Conservation (phyloP, 176 grass and related monocot genomes). For the Musa acuminata region DNA sequence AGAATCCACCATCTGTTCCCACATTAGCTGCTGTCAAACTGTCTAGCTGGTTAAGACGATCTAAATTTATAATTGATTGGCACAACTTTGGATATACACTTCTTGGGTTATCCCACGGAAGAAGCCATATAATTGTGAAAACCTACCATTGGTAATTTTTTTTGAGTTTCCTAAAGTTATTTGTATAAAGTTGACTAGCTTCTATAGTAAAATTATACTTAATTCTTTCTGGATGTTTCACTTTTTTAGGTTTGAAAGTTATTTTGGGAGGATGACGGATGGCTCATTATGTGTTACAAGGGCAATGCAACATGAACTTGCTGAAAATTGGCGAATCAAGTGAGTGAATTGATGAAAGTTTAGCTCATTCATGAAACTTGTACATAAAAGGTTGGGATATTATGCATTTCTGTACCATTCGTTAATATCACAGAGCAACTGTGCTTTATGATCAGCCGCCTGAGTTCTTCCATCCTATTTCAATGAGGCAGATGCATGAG, state of each 20-base stretch:
- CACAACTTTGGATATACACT: constrained; percentile 97
- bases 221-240: constrained; percentile 2
- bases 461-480: constrained; percentile 92
- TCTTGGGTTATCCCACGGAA: constrained; percentile 70
- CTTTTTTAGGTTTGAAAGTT: constrained; percentile 73
- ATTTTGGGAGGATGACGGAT: constrained; percentile 80
- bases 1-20: constrained; percentile 99
- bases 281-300: constrained; percentile 82
- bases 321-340: constrained; percentile 96
- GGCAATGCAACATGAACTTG: constrained; percentile 97
- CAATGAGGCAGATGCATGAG: constrained; percentile 64
- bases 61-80: constrained; percentile 94
- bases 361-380: not conserved
- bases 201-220: not conserved
- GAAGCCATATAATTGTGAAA: constrained; percentile 88
- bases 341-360: constrained; percentile 29
- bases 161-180: not conserved
- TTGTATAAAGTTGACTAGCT: constrained; percentile 4
- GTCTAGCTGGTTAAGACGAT: constrained; percentile 61
- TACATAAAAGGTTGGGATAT: not conserved
- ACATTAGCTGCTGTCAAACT: constrained; percentile 89
- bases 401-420: constrained; percentile 11
- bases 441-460: constrained; percentile 96
- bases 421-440: constrained; percentile 46
- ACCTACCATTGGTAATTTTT: constrained; percentile 62